Conservation (phyloP, 345 rosid species). For the Eucalyptus sp. region DNA sequence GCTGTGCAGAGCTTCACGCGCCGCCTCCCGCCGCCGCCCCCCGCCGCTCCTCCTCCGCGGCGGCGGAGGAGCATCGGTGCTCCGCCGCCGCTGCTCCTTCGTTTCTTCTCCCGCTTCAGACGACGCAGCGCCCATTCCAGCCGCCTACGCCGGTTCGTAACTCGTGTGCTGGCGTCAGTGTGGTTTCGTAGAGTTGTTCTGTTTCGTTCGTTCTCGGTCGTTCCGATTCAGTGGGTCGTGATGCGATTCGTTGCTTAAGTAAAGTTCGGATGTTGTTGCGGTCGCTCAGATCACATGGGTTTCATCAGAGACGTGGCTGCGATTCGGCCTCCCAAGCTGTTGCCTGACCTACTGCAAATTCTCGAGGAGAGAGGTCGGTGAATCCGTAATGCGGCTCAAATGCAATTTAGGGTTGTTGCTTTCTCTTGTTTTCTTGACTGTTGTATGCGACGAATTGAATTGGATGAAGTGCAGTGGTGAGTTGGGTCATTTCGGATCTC, state of each 20-base stretch:
- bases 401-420: not conserved
- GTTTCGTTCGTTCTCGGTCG: not conserved
- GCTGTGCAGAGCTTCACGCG: conserved; percentile 21
- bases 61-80: conserved; percentile 19
- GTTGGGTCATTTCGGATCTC: not conserved
- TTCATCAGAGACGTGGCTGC: conserved; percentile 57
- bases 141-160: not conserved
- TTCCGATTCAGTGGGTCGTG: not conserved
- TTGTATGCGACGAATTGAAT: not conserved
- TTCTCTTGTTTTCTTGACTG: not conserved
- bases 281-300: conserved; percentile 33
- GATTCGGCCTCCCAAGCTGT: conserved; percentile 53
- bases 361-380: conserved; percentile 49
- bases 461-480: not conserved
- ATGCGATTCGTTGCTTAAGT: not conserved
- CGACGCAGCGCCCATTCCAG: not conserved
- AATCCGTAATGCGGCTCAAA: not conserved
- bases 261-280: not conserved
- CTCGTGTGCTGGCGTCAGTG: not conserved
- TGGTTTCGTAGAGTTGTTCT: not conserved
- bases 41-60: conserved; percentile 5
- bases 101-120: not conserved
- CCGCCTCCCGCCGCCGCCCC: conserved; percentile 1
- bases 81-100: conserved; percentile 14
- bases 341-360: conserved; percentile 37